These are phyloP conservation scores for Xylaria flabelliformis DNA, from an alignment of 495 filamentous ascomycete species.

Conservation along the genomic window DNA sequence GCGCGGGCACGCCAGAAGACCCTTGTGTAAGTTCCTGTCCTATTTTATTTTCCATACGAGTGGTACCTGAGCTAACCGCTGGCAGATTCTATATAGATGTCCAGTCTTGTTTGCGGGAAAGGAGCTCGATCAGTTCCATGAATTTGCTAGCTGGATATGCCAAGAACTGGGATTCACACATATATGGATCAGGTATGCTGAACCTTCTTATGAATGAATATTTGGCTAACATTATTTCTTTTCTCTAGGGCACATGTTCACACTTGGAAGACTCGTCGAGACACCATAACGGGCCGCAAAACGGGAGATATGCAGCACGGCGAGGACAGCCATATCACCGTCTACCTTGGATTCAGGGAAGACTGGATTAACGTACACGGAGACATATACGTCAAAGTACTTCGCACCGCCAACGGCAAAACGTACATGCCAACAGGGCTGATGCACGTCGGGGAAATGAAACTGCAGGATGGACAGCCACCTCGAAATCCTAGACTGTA, in stretches of 20 bases:
- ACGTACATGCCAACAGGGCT: neutral
- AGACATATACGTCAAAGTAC: neutral
- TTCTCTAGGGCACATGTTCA: neutral
- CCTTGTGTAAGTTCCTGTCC: neutral
- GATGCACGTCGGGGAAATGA: neutral
- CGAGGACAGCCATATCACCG: neutral
- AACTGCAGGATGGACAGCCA: neutral
- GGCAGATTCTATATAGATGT: neutral
- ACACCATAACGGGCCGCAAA: neutral
- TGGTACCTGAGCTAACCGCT: neutral
- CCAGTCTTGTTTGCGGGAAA: neutral
- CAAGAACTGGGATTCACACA: neutral
- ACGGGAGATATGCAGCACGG: neutral
- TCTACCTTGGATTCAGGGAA: neutral
- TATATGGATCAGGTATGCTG: slow-evolving; percentile 4
- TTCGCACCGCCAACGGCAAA: neutral
- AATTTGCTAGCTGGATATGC: neutral
- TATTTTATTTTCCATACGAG: neutral
- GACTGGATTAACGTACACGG: slow-evolving; percentile 13
- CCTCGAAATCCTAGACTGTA: neutral
- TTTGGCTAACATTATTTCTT: neutral
- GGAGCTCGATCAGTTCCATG: neutral
- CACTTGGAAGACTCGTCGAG: neutral
- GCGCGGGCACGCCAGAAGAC: neutral
- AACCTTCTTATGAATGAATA: neutral